Percentiles rank a stretch among this genome's conserved stretches.
Evolutionary conservation across 768 basidiomycete species (phyloP).

Genomic region (Suillus variegatus): DNA sequence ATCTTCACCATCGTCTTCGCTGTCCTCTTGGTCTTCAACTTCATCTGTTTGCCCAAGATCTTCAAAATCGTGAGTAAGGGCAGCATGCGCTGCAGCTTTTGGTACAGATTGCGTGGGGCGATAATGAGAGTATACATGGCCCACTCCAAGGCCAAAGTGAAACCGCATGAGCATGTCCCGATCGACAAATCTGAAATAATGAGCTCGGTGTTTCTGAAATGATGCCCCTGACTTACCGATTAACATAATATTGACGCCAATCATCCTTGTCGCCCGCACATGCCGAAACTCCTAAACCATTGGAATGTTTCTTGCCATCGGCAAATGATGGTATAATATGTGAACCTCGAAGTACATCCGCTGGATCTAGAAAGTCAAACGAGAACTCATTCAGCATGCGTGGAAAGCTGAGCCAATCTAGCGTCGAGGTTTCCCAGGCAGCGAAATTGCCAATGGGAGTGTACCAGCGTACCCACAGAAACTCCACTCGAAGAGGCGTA

Average conservation of each 20-base stretch:
- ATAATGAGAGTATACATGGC: too few relatives aligned
- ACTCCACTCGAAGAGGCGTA: too few relatives aligned
- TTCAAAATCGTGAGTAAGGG: background rate
- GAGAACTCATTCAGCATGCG: background rate
- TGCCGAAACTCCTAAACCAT: background rate
- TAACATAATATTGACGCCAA: background rate
- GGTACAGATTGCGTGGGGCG: too few relatives aligned
- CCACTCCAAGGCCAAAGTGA: too few relatives aligned
- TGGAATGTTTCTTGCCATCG: slow-evolving; percentile 1
- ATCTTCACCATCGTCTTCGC: background rate
- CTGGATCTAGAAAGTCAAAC: slow-evolving; percentile 11
- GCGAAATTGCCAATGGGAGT: background rate
- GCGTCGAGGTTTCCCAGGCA: background rate
- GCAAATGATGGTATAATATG: slow-evolving; percentile 12
- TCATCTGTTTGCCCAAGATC: background rate
- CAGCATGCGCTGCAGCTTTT: background rate
- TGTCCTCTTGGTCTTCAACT: background rate
- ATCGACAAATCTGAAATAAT: too few relatives aligned
- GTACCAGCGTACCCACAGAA: background rate
- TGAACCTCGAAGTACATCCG: background rate
- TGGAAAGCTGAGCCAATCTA: slow-evolving; percentile 5
- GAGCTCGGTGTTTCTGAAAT: background rate
- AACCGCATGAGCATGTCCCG: too few relatives aligned
- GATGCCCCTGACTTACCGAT: background rate
- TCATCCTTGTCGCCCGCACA: background rate